These are phyloP conservation scores for Boletus barrowsii DNA, from an alignment of 768 basidiomycete genomes.

Conservation along the genomic window DNA sequence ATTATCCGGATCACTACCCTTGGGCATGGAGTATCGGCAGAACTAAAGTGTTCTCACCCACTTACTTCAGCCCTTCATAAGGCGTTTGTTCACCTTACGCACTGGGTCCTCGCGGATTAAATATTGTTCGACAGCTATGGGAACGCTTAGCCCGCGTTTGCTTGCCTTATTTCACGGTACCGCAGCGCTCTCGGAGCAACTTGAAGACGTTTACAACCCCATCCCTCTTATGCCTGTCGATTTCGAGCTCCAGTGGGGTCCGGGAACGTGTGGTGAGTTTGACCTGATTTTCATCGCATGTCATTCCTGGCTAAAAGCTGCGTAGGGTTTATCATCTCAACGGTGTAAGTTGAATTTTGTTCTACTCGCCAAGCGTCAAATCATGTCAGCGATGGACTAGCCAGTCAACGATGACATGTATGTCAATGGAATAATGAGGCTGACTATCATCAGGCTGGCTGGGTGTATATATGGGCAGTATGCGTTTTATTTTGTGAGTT, in stretches of 20 bases:
- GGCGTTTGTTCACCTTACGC: background rate
- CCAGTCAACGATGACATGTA: too few species aligned
- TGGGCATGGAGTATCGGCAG: too few species aligned
- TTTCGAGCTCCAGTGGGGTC: background rate
- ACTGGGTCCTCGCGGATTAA: background rate
- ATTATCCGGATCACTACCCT: too few species aligned
- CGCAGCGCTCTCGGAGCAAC: too few species aligned
- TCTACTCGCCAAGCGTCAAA: background rate
- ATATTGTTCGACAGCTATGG: background rate
- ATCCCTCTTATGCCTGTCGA: background rate
- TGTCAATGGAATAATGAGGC: background rate
- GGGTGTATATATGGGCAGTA: slow-evolving; percentile 12
- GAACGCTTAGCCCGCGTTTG: too few species aligned
- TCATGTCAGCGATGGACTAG: too few species aligned
- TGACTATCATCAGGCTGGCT: slow-evolving; percentile 1
- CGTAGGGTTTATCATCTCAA: slow-evolving; percentile 1
- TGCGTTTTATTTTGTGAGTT: slow-evolving; percentile 7
- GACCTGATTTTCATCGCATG: background rate
- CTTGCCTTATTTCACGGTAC: too few species aligned
- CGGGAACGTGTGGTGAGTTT: slow-evolving; percentile 2
- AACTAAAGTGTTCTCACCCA: background rate
- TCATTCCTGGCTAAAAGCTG: background rate
- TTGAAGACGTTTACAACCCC: too few species aligned
- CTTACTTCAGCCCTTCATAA: too few species aligned
- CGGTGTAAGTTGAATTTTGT: background rate